Percentiles rank a stretch among this genome's conserved stretches.
Evolutionary conservation across 163 green algal species (phyloP).

Genomic region (Scenedesmus sp.): DNA sequence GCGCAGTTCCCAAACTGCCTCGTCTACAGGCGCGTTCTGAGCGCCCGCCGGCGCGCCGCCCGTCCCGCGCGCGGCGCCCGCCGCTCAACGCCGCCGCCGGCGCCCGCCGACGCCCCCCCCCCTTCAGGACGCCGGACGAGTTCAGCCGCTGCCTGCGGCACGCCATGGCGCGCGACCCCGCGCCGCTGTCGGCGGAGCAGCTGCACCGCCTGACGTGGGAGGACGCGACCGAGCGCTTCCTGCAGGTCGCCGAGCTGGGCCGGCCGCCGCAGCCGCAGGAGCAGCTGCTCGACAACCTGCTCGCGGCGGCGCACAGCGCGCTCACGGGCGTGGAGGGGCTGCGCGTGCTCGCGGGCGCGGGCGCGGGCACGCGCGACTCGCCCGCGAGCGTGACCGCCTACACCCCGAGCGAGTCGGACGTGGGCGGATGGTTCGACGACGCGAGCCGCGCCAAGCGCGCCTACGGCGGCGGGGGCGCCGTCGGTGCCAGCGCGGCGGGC

Average conservation of each 20-base stretch:
- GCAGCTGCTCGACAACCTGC: slow-evolving; percentile 63
- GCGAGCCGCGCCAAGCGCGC: slow-evolving; percentile 39
- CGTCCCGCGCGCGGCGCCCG: too few species aligned
- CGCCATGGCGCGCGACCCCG: slow-evolving; percentile 77
- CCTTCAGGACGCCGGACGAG: slow-evolving; percentile 73
- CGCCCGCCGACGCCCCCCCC: too few species aligned
- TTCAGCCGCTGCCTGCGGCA: slow-evolving; percentile 82
- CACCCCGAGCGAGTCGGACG: slow-evolving; percentile 54
- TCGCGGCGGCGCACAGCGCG: slow-evolving; percentile 65
- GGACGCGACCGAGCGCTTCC: slow-evolving; percentile 86
- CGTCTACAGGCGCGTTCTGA: slow-evolving; percentile 89
- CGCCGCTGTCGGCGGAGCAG: slow-evolving; percentile 78
- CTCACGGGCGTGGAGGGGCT: slow-evolving; percentile 66
- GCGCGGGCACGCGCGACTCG: slow-evolving; percentile 78
- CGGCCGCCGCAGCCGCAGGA: slow-evolving; percentile 50
- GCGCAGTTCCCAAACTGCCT: slow-evolving; percentile 93
- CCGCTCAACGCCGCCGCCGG: too few species aligned
- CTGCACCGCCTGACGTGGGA: slow-evolving; percentile 88
- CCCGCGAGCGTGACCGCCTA: slow-evolving; percentile 79
- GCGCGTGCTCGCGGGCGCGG: slow-evolving; percentile 58
- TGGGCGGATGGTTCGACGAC: slow-evolving; percentile 73
- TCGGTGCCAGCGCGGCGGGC: too few species aligned
- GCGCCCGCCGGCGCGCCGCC: too few species aligned
- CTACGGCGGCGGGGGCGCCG: too few species aligned
- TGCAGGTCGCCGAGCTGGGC: slow-evolving; percentile 81